Evolutionary conservation across 2,329 filamentous ascomycete species (phyloP).

Genomic region (Boeremia lycopersici): DNA sequence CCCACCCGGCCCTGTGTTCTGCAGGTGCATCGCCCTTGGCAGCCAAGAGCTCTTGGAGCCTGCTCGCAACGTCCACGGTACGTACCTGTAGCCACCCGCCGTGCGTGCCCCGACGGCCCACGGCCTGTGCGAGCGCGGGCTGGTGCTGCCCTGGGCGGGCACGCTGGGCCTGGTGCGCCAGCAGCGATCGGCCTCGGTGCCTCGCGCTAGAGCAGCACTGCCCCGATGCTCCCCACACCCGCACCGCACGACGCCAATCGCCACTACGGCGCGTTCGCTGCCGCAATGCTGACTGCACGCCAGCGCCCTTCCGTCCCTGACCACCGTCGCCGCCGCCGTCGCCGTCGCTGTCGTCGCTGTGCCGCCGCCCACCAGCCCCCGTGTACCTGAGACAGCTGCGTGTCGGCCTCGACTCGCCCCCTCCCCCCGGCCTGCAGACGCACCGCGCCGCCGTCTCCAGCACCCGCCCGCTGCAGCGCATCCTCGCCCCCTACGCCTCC

Average conservation of each 20-base stretch:
- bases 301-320: conserved; percentile 28
- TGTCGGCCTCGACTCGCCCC: conserved; percentile 21
- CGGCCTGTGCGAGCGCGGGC: conserved; percentile 8
- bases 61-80: conserved; percentile 32
- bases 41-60: conserved; percentile 36
- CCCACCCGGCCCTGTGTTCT: conserved; percentile 24
- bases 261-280: conserved; percentile 27
- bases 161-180: background rate
- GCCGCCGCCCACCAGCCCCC: conserved; percentile 26
- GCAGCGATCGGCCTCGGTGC: conserved; percentile 11
- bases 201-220: conserved; percentile 28
- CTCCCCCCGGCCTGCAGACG: conserved; percentile 6
- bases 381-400: conserved; percentile 40
- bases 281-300: conserved; percentile 42
- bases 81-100: conserved; percentile 22
- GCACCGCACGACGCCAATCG: conserved; percentile 17
- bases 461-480: background rate
- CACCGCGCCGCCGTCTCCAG: background rate
- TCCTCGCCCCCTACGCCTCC: background rate
- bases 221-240: conserved; percentile 33
- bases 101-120: background rate
- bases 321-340: conserved; percentile 6
- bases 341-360: background rate
- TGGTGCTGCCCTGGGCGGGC: no score
- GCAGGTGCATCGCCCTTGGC: conserved; percentile 29